These are phyloP conservation scores for Hippophae gyantsensis DNA, from an alignment of 306 rosid species.

Conservation along the genomic window DNA sequence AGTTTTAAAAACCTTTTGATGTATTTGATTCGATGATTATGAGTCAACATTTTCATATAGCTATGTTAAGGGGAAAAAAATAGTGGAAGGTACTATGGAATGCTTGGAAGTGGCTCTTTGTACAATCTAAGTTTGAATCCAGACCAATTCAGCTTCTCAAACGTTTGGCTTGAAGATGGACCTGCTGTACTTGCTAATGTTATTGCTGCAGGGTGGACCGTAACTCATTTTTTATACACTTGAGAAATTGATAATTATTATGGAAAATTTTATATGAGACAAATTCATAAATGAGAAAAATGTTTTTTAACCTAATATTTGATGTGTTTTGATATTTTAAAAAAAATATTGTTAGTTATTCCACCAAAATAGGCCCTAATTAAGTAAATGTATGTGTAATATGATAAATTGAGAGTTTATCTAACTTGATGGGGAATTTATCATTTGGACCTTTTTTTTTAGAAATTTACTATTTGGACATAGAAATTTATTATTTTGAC, in stretches of 20 bases:
- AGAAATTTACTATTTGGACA: too few relatives aligned
- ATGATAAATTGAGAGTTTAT: too few relatives aligned
- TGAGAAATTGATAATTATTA: not conserved
- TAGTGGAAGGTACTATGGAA: not conserved
- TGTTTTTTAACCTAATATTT: not conserved
- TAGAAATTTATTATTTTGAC: too few relatives aligned
- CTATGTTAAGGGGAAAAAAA: slow-evolving; percentile 1
- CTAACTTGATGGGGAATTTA: too few relatives aligned
- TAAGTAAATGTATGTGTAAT: too few relatives aligned
- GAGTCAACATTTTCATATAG: not conserved
- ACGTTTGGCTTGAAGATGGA: slow-evolving; percentile 5
- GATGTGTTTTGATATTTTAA: too few relatives aligned
- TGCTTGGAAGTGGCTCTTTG: not conserved
- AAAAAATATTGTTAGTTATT: too few relatives aligned
- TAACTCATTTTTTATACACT: slow-evolving; percentile 6
- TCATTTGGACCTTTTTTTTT: too few relatives aligned
- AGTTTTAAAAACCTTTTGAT: not conserved
- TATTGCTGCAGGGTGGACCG: slow-evolving; percentile 4
- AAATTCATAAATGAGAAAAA: not conserved
- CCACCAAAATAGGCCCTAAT: too few relatives aligned
- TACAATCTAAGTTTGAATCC: slow-evolving; percentile 1
- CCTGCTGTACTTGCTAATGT: not conserved
- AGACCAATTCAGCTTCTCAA: slow-evolving; percentile 2
- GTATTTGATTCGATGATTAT: too few relatives aligned
- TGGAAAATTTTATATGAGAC: not conserved